Base-by-base conservation (phyloP, 2,329 filamentous ascomycete species). In the Fusarium succisae region DNA sequence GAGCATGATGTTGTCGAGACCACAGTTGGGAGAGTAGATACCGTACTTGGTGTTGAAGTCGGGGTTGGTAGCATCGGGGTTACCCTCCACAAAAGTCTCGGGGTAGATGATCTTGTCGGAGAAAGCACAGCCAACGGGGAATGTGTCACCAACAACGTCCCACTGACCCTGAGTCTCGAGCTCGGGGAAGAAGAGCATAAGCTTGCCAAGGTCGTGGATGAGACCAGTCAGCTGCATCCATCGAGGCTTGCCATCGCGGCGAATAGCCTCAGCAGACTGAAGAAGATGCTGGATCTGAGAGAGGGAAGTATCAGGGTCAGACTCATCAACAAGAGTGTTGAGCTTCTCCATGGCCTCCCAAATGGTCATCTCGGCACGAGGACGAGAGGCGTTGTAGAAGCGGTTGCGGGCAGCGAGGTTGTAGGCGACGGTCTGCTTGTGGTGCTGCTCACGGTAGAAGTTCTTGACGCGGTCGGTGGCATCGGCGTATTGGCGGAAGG, bases 281-380 rank as follows among this genome's bases (percentile, higher is more conserved):
- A 97, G 89, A 37, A 97, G 88, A 83, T 97, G 95, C 84, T 97
- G 93, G 80, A 97, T 97, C 85, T 97, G 95, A 35, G 91, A 92
- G 72, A 98, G 91, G 54, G 90, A 91, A 51, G 95, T 97, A 84
- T 98, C 94, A 4, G 95, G 95, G 85, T 98, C 95, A 26, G 92
- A 95, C 83, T 97, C 93, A 84, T 98, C 95, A 82, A 97, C 93
- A 59, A 97, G 89, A 1, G 93, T 94, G 88, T 97, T 94, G 79
- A 97, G 91, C 84, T 94, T 95, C 88, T 97, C 94, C 84, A 97
- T 96, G 26, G 95, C 95, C 82, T 97, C 87, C 95, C 94, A 97
- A 81, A 97, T 88, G 71, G 91, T 92, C 93, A 97, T 94, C 82
- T 93, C 88, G 22, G 92, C 90, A 61, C 87, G 84, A 45, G 78